Percentiles rank a stretch among this genome's conserved stretches.
phyloP scores from a whole-genome alignment of 345 rosid genomes.

The Citrus cavaleriei region DNA sequence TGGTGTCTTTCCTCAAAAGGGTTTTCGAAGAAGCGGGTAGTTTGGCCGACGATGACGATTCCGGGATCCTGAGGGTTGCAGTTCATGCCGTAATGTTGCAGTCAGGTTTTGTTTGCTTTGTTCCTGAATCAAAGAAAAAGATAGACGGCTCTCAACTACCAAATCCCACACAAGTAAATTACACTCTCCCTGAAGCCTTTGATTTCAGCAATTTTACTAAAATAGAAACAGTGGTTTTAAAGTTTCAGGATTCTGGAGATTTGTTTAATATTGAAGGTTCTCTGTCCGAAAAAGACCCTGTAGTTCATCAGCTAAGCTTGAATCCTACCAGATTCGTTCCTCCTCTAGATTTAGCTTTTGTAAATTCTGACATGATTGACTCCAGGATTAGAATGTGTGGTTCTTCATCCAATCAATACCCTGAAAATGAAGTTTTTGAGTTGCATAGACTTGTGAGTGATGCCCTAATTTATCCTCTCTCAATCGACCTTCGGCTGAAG shows the following conservation, averaged over 20 bases:
- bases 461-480: slow-evolving; percentile 14
- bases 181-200: slow-evolving; percentile 15
- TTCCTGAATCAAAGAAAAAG: not conserved
- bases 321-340: slow-evolving; percentile 3
- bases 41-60: not conserved
- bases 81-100: slow-evolving; percentile 19
- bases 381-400: not conserved
- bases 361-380: slow-evolving; percentile 8
- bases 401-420: not conserved
- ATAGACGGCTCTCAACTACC: not conserved
- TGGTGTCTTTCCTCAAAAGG: slow-evolving; percentile 8
- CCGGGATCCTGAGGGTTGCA: slow-evolving; percentile 1
- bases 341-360: not conserved
- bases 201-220: not conserved
- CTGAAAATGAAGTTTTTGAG: slow-evolving; percentile 15
- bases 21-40: slow-evolving; percentile 9
- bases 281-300: not conserved
- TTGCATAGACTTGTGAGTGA: slow-evolving; percentile 23
- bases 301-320: slow-evolving; percentile 3
- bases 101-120: slow-evolving; percentile 20
- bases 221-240: not conserved
- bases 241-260: slow-evolving; percentile 2
- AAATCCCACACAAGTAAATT: not conserved
- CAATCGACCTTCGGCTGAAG: slow-evolving; percentile 15
- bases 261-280: slow-evolving; percentile 9